Base-by-base conservation (phyloP, 768 basidiomycete species). In the Grammothele lineata region DNA sequence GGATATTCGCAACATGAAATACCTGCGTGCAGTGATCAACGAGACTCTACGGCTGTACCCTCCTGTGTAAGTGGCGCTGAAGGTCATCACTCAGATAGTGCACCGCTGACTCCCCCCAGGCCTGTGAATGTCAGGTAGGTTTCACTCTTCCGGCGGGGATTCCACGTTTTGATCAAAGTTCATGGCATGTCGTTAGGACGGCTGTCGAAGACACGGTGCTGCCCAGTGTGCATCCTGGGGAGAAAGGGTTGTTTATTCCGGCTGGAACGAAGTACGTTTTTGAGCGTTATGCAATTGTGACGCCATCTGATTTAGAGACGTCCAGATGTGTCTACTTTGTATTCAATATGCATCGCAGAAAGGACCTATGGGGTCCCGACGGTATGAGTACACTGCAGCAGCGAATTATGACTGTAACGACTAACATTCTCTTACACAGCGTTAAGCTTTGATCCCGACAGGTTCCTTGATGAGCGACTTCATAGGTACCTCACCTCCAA, bases 291-390 rank as follows among this genome's bases (percentile, higher is more conserved):
- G n/a, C 18, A 0, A 2, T 19, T 19, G 4, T n/a, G 24, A 8
- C 23, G 5, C 27, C 17, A 8, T 15, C 10, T 17, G 18, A 12
- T 9, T 11, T 5, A 17, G 15, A 9, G 5, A 23, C 22, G 10
- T 19, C 2, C 23, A 48, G 44, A 23, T 40, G 45, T 12, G 32
- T 49, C 19, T 64, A 61, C 46, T 54, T 58, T 7, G 58, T 63
- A 8, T 57, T 62, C 46, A 30, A 58, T 25, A 55, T 64, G 49
- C 67, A 68, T 18, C 60, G 66, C 19, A 66, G 76, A 17, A 68
- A 63, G 30, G 76, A 78, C 43, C 62, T 80, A 1, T 81, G 78
- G 80, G 78, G 80, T 6, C 70, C 77, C 3, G 78, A 80, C 53
- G 70, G 65, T 59, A 14, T 15, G 5, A 8, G 10, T 43, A 5